Percentiles rank a stretch among this genome's conserved stretches.
Evolutionary conservation across 2,329 filamentous ascomycete species (phyloP).

Genomic region (Cladobotryum mycophilum): DNA sequence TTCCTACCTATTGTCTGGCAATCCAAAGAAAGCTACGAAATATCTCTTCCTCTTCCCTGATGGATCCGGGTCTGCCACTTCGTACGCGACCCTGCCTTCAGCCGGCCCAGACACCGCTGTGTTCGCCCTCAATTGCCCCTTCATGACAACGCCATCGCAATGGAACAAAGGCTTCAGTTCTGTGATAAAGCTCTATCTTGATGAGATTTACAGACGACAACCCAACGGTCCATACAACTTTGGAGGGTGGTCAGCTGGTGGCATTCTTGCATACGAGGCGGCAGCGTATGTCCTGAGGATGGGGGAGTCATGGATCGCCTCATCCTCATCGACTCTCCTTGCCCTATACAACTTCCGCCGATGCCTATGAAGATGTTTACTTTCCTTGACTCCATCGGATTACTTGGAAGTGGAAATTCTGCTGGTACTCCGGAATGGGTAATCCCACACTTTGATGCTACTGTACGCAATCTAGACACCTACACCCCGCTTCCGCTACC

Average conservation of each 20-base stretch:
- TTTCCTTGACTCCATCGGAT: conserved; percentile 66
- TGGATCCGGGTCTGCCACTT: conserved; percentile 24
- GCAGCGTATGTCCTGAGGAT: conserved; percentile 23
- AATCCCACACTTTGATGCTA: conserved; percentile 64
- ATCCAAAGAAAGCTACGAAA: conserved; percentile 4
- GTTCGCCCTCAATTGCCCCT: conserved; percentile 21
- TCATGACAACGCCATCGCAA: background rate
- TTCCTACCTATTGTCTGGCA: conserved; percentile 19
- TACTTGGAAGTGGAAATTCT: conserved; percentile 56
- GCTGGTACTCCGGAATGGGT: conserved; percentile 67
- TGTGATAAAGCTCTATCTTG: background rate
- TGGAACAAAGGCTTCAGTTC: background rate
- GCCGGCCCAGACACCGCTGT: background rate
- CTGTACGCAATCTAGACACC: conserved; percentile 60
- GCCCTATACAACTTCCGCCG: conserved; percentile 61
- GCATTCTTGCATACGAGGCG: conserved; percentile 64
- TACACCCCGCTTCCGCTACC: conserved; percentile 58
- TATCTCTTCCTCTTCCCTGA: conserved; percentile 24
- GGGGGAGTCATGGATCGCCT: conserved; percentile 46
- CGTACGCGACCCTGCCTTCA: conserved; percentile 16
- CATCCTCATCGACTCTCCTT: conserved; percentile 61
- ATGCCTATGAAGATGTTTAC: conserved; percentile 57
- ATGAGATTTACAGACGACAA: background rate
- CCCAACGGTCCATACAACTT: conserved; percentile 29
- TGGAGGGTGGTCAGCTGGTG: conserved; percentile 71